Conservation (phyloP, 306 rosid genomes). For the Neltuma alba region DNA sequence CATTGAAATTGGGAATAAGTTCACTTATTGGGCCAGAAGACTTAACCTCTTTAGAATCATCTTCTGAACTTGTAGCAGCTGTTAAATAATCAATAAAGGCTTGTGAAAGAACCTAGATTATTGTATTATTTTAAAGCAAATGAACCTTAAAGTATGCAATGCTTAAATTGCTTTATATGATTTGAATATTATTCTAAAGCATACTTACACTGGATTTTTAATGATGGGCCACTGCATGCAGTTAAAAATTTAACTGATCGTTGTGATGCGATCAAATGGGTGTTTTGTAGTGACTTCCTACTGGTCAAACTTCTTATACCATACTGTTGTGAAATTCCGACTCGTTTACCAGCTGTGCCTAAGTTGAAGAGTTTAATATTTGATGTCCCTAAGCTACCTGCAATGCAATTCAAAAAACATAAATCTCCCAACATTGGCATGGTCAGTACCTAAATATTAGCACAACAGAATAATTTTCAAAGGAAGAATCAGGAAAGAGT, state of each 20-base stretch:
- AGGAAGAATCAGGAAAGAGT: constrained; percentile 14
- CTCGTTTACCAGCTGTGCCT: constrained; percentile 44
- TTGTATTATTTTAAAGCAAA: constrained; percentile 23
- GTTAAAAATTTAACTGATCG: constrained; percentile 40
- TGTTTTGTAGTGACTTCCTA: constrained; percentile 46
- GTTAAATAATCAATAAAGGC: constrained; percentile 40
- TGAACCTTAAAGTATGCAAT: not conserved
- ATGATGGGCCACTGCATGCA: constrained; percentile 28
- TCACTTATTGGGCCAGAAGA: constrained; percentile 48
- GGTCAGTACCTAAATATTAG: constrained; percentile 17
- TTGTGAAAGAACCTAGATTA: constrained; percentile 30
- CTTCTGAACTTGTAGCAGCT: constrained; percentile 54
- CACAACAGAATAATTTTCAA: constrained; percentile 30
- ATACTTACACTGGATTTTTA: constrained; percentile 57
- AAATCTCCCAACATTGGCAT: constrained; percentile 24
- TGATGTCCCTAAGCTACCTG: constrained; percentile 73
- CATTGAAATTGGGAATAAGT: constrained; percentile 56
- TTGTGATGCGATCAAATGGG: constrained; percentile 48
- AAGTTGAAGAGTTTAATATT: constrained; percentile 51
- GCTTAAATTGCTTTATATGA: not conserved
- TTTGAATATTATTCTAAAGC: not conserved
- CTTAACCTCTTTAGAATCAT: constrained; percentile 51
- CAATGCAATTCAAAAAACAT: constrained; percentile 22
- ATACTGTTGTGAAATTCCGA: constrained; percentile 44
- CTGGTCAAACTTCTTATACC: constrained; percentile 56